Conservation (phyloP, 169 alveolate genomes). For the Eimeria tenella region DNA sequence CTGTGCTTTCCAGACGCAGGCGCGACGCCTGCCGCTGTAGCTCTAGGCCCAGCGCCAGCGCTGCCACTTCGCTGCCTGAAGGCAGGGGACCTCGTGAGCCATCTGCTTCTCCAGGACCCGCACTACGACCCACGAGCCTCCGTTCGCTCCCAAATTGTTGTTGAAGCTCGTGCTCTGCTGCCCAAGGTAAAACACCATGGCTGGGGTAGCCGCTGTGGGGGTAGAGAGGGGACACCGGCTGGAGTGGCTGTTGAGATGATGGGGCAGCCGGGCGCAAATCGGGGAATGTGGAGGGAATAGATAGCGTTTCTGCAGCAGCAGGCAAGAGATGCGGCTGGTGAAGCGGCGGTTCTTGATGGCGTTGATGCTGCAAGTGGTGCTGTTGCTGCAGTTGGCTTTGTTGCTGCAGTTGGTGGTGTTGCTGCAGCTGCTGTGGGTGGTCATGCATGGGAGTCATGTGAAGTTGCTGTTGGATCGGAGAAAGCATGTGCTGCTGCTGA, state of each 20-base stretch:
- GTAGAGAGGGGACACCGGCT: background rate
- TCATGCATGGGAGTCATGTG: background rate
- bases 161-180: background rate
- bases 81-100: background rate
- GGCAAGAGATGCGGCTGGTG: background rate
- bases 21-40: slow-evolving; percentile 11
- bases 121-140: background rate
- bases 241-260: background rate
- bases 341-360: background rate
- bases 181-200: background rate
- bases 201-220: background rate
- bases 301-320: background rate
- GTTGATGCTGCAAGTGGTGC: background rate
- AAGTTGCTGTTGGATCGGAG: background rate
- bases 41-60: slow-evolving; percentile 5
- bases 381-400: background rate
- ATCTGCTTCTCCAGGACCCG: background rate
- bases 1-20: background rate
- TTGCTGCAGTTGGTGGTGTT: background rate
- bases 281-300: too few species aligned
- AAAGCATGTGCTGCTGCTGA: background rate
- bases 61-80: background rate
- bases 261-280: too few species aligned
- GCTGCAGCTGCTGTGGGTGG: background rate
- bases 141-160: too few species aligned